Evolutionary conservation across 495 filamentous ascomycete species (phyloP).

Genomic region (Aspergillus sclerotioniger): DNA sequence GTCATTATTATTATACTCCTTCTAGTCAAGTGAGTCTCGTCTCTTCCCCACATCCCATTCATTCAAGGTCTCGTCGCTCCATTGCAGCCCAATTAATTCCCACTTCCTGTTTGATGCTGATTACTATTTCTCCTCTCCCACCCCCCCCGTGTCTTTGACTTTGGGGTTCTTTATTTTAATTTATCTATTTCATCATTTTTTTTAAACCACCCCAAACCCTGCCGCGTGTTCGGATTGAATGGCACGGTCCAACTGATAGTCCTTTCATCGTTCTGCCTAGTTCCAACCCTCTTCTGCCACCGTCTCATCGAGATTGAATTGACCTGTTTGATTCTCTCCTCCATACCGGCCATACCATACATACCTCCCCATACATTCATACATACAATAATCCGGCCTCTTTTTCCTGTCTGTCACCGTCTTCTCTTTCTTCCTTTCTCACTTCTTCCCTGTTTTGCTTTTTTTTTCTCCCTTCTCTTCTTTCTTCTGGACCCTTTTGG

Average conservation of each 20-base stretch:
- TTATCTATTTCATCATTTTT: slow-evolving; percentile 2
- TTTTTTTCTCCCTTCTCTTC: slow-evolving; percentile 8
- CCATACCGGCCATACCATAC: not conserved
- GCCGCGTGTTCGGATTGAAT: not conserved
- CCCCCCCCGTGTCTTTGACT: not conserved
- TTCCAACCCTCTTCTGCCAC: slow-evolving; percentile 2
- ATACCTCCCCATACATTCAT: slow-evolving; percentile 5
- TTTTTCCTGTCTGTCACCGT: not conserved
- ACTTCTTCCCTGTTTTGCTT: slow-evolving; percentile 6
- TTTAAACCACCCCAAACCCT: not conserved
- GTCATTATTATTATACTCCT: not conserved
- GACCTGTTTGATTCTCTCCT: not conserved
- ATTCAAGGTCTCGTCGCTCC: slow-evolving; percentile 3
- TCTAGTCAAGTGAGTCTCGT: not conserved
- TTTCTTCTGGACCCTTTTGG: slow-evolving; percentile 1
- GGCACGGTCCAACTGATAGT: slow-evolving; percentile 1
- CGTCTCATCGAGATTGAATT: slow-evolving; percentile 14
- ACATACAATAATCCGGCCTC: slow-evolving; percentile 11
- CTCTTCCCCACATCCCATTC: not conserved
- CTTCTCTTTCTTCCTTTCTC: slow-evolving; percentile 15
- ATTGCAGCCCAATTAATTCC: slow-evolving; percentile 8
- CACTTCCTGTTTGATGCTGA: slow-evolving; percentile 6
- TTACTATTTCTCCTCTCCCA: slow-evolving; percentile 1
- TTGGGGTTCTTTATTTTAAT: not conserved
- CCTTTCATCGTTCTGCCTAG: not conserved